phyloP scores from a whole-genome alignment of 768 basidiomycete genomes.

The Pulveroboletus ravenelii region DNA sequence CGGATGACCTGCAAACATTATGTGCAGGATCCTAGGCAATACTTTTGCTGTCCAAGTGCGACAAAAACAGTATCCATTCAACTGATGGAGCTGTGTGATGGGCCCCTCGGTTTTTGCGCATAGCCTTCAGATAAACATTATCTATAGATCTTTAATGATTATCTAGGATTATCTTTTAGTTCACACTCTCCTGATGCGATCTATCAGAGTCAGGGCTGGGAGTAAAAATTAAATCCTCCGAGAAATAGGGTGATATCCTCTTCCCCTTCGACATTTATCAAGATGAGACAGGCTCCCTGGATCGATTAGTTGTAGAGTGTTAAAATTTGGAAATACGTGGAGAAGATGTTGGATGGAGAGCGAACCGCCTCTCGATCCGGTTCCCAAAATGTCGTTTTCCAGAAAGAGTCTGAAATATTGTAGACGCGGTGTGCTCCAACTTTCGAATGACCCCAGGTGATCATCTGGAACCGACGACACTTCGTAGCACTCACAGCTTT shows the following conservation, averaged over 20 bases:
- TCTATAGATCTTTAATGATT: too few relatives aligned
- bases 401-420: slow-evolving; percentile 68
- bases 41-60: not conserved
- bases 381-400: slow-evolving; percentile 33
- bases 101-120: not conserved
- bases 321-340: slow-evolving; percentile 51
- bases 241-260: slow-evolving; percentile 5
- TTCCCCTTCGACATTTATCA: slow-evolving; percentile 38
- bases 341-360: slow-evolving; percentile 51
- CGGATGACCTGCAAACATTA: slow-evolving; percentile 25
- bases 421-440: slow-evolving; percentile 74
- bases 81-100: not conserved
- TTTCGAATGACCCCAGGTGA: slow-evolving; percentile 21
- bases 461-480: not conserved
- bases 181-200: not conserved
- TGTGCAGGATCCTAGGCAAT: slow-evolving; percentile 10
- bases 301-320: slow-evolving; percentile 46
- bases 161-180: too few relatives aligned
- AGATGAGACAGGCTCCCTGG: slow-evolving; percentile 48
- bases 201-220: not conserved
- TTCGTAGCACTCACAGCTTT: slow-evolving; percentile 54
- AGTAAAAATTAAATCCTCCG: slow-evolving; percentile 7
- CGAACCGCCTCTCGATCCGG: slow-evolving; percentile 23
- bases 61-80: slow-evolving; percentile 17
- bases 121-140: not conserved